phyloP scores from a whole-genome alignment of 768 basidiomycete species.

The Rhizopogon vesiculosus region DNA sequence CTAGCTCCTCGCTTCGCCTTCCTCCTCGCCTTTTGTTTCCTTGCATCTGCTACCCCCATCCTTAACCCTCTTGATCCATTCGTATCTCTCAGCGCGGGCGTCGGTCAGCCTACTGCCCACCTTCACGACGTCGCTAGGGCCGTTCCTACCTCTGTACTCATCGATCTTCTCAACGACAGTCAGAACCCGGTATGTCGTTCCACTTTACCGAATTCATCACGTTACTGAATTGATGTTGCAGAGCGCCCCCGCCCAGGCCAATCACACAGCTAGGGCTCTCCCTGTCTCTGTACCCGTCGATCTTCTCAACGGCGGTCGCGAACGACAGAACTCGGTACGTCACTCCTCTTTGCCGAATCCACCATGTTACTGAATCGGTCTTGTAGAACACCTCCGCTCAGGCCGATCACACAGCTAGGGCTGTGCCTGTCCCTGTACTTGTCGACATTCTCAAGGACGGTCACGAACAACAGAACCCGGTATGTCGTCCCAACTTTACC shows the following conservation, averaged over 20 bases:
- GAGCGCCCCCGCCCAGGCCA: not conserved
- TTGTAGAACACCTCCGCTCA: not conserved
- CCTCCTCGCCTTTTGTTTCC: conserved; percentile 24
- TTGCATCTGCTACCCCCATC: conserved; percentile 10
- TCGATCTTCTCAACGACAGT: too few species aligned
- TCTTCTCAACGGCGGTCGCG: not conserved
- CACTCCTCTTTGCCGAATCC: not conserved
- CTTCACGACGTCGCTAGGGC: not conserved
- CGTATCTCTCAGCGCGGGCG: not conserved
- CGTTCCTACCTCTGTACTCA: not conserved
- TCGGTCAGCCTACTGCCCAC: not conserved
- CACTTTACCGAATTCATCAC: not conserved
- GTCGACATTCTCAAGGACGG: too few species aligned
- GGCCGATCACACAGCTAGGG: not conserved
- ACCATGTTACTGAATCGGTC: not conserved
- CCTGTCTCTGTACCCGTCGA: conserved; percentile 2
- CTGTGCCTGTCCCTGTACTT: not conserved
- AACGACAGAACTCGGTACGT: not conserved
- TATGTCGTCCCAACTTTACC: not conserved
- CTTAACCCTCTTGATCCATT: conserved; percentile 2
- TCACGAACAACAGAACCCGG: not conserved
- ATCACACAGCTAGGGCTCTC: not conserved
- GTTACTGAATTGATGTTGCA: not conserved
- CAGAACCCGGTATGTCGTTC: not conserved
- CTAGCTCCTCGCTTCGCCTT: conserved; percentile 22